Evolutionary conservation across 139 green algal species (phyloP), one percentile per base, ranked within the genome.

Genomic region (Haematococcus lacustris): DNA sequence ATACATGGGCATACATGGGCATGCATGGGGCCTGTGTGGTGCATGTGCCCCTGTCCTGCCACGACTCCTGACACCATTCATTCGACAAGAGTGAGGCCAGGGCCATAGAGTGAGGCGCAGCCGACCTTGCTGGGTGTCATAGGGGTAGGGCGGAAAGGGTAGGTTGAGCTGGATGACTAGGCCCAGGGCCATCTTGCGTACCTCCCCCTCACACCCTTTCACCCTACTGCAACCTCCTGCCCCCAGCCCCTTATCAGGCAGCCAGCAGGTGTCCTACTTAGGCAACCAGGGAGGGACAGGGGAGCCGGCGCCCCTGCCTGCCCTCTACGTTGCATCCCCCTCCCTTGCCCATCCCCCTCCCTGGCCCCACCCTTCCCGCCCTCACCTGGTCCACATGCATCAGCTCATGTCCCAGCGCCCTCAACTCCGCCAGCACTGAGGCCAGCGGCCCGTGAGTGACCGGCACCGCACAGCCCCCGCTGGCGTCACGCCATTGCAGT

Each of bases 401-500:
- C 47, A 76, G 33, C 28, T 72, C 72, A 25, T 76, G 60, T 30
- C 50, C 65, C 71, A 59, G 51, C 7, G 47, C 63, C 30, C 17
- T 9, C 53, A 73, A 63, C n/a, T 70, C 53, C 3, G 35, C 30
- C 51, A 75, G 6, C 68, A 75, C 77, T 2, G 1, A 13, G 30
- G 2, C 3, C 34, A 35, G 1, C 6, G 61, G 41, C 2, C 61
- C 43, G 17, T 53, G 32, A 3, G 21, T 68, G 2, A 71, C 38
- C 1, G 69, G 68, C 43, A 70, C 66, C 0, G 78, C 78, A 70
- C 88, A 93, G 30, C 88, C 88, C 1, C 89, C 89, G 6, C 69
- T 85, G 17, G 82, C 80, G 40, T 96, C 91, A 1, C 91, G 73
- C 89, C 90, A 96, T 47, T 82, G 71, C 66, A 94, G 71, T 69